Evolutionary conservation across 805 yeast species (phyloP).

Genomic region (Zygoascus tannicola): DNA sequence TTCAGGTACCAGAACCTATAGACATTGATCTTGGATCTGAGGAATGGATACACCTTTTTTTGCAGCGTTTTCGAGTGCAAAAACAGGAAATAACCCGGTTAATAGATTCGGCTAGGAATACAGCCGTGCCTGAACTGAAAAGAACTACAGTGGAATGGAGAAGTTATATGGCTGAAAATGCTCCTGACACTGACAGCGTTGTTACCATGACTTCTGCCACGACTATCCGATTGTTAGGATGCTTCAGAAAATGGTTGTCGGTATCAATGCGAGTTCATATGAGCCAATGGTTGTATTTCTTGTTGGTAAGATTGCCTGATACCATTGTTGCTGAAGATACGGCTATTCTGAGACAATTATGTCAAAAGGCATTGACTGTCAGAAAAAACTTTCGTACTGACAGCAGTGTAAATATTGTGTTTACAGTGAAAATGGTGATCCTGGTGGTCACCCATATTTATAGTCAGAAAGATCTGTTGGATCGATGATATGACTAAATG

Average conservation of each 20-base stretch:
- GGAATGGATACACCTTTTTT: too few species aligned
- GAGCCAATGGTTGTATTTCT: conserved; percentile 34
- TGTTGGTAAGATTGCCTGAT: conserved; percentile 33
- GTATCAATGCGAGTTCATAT: conserved; percentile 24
- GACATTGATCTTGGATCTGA: too few species aligned
- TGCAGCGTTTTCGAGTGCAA: too few species aligned
- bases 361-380: conserved; percentile 26
- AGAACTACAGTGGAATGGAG: conserved; percentile 31
- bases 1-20: too few species aligned
- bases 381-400: conserved; percentile 5
- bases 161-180: conserved; percentile 26
- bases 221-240: conserved; percentile 32
- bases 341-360: conserved; percentile 35
- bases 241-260: conserved; percentile 36
- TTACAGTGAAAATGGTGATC: not conserved
- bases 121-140: too few species aligned
- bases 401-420: not conserved
- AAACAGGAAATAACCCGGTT: too few species aligned
- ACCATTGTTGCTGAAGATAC: conserved; percentile 32
- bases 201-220: conserved; percentile 31
- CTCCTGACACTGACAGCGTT: conserved; percentile 28
- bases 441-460: not conserved
- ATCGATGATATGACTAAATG: not conserved
- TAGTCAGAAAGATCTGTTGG: not conserved
- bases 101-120: too few species aligned